Conservation (phyloP, 108 stramenopile genomes). For the Conticribra guillardii region DNA sequence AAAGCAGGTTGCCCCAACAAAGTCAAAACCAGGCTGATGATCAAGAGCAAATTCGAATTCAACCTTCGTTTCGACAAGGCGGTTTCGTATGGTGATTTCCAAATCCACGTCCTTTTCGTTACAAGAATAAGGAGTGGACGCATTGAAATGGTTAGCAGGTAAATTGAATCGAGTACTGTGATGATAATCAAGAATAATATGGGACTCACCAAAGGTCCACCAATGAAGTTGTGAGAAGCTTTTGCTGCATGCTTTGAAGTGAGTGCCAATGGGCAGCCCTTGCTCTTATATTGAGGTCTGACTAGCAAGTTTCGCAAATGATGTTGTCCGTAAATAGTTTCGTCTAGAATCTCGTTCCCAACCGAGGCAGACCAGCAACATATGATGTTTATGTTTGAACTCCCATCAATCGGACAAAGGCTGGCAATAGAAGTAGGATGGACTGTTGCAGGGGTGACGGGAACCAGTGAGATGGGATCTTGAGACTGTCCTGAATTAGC, state of each 20-base stretch:
- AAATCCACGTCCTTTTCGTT: conserved; percentile 50
- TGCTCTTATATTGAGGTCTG: conserved; percentile 51
- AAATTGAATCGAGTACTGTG: not conserved
- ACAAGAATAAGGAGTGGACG: not conserved
- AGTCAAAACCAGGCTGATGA: conserved; percentile 56
- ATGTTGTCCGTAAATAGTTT: conserved; percentile 60
- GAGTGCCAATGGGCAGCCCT: conserved; percentile 66
- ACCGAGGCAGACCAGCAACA: conserved; percentile 71
- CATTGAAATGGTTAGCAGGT: not conserved
- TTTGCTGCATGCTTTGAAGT: conserved; percentile 57
- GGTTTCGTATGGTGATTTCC: conserved; percentile 63
- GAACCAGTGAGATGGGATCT: not conserved
- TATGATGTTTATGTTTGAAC: conserved; percentile 59
- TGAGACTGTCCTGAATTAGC: not conserved
- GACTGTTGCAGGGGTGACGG: not conserved
- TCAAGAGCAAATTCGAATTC: conserved; percentile 66
- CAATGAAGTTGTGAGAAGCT: conserved; percentile 66
- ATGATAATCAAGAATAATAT: not conserved
- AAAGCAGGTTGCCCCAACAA: conserved; percentile 60
- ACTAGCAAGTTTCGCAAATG: conserved; percentile 63
- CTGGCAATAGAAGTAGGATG: conserved; percentile 80
- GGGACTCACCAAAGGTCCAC: conserved; percentile 51
- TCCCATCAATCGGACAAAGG: conserved; percentile 59
- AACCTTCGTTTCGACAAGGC: conserved; percentile 57
- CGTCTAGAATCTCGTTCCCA: conserved; percentile 19